Evolutionary conservation across 768 basidiomycete species (phyloP).

Genomic region (Calocybe indica): DNA sequence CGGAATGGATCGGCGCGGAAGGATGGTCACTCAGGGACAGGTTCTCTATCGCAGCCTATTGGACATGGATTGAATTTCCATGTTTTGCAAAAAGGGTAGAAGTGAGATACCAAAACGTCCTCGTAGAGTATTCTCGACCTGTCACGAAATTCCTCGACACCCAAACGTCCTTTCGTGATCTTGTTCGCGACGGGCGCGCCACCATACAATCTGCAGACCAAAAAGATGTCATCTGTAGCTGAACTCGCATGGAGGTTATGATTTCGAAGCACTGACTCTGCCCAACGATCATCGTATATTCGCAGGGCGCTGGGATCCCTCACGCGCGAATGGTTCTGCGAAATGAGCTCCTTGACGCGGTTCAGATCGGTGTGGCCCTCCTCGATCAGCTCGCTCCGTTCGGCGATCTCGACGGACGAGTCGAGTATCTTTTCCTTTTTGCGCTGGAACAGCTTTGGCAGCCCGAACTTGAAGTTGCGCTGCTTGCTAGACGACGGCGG

Average conservation of each 20-base stretch:
- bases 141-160: constrained; percentile 16
- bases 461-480: background rate
- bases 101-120: constrained; percentile 12
- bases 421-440: background rate
- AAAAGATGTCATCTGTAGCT: background rate
- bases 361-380: constrained; percentile 16
- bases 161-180: constrained; percentile 12
- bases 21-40: background rate
- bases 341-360: constrained; percentile 14
- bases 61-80: background rate
- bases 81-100: background rate
- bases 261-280: constrained; percentile 11
- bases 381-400: constrained; percentile 12
- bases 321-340: constrained; percentile 12
- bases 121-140: constrained; percentile 10
- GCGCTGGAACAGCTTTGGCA: background rate
- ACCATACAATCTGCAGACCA: constrained; percentile 13
- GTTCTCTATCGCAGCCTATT: background rate
- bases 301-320: constrained; percentile 12
- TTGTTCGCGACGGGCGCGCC: constrained; percentile 17
- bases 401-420: constrained; percentile 8
- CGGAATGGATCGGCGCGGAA: background rate
- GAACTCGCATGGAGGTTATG: background rate
- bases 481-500: background rate
- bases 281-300: constrained; percentile 15